Evolutionary conservation across 2,329 filamentous ascomycete genomes (phyloP).

Genomic region (Xylaria sp.): DNA sequence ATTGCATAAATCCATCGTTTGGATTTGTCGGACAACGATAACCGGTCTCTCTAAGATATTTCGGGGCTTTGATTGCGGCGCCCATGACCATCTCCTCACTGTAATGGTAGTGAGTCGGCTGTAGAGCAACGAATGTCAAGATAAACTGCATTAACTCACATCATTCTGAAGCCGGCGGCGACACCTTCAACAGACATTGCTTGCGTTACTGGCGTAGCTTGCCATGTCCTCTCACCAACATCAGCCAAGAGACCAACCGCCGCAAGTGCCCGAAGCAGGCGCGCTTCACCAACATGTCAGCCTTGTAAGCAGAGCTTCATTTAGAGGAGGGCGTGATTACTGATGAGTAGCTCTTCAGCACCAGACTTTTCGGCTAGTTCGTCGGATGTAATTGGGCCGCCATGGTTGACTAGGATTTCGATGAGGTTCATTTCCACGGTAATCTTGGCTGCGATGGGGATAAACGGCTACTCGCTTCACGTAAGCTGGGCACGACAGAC

Average conservation of each 20-base stretch:
- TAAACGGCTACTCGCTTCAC: conserved; percentile 37
- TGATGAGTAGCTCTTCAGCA: conserved; percentile 38
- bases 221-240: conserved; percentile 40
- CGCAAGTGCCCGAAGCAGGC: conserved; percentile 40
- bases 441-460: conserved; percentile 39
- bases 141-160: conserved; percentile 37
- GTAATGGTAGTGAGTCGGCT: neutral
- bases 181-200: conserved; percentile 43
- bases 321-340: neutral
- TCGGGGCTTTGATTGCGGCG: conserved; percentile 39
- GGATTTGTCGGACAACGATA: conserved; percentile 44
- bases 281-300: conserved; percentile 7
- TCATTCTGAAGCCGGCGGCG: conserved; percentile 42
- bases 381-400: conserved; percentile 36
- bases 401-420: conserved; percentile 34
- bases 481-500: neutral
- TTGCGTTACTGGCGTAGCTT: conserved; percentile 41
- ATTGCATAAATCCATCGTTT: conserved; percentile 44
- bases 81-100: conserved; percentile 42
- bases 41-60: conserved; percentile 42
- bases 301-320: neutral
- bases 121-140: neutral
- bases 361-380: conserved; percentile 34
- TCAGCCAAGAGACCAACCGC: conserved; percentile 42
- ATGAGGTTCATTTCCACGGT: conserved; percentile 42